Conservation (phyloP, 495 filamentous ascomycete genomes). For the Friedmanniomyces endolithicus region DNA sequence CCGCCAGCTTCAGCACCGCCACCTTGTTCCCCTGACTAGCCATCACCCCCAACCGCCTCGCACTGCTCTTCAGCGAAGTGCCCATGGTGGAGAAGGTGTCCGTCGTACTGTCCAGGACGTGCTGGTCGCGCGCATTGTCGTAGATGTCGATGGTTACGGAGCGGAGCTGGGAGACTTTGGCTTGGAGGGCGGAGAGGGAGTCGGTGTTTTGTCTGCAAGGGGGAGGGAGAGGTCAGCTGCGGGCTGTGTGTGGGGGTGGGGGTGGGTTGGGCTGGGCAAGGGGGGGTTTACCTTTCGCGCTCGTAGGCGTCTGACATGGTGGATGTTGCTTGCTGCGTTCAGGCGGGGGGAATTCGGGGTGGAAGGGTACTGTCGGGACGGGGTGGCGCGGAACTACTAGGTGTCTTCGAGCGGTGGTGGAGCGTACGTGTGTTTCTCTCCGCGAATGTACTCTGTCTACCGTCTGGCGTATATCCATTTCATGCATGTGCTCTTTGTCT, state of each 20-base stretch:
- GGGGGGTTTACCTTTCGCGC: constrained; percentile 55
- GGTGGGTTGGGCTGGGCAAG: not conserved
- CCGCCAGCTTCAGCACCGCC: constrained; percentile 77
- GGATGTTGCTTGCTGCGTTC: not conserved
- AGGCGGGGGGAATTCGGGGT: not conserved
- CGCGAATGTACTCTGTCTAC: too few species aligned
- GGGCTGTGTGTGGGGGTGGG: not conserved
- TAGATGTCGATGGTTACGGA: constrained; percentile 98
- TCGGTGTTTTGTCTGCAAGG: constrained; percentile 73
- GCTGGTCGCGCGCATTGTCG: constrained; percentile 78
- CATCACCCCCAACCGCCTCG: constrained; percentile 79
- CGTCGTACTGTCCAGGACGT: constrained; percentile 67
- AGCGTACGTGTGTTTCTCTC: too few species aligned
- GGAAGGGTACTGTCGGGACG: not conserved
- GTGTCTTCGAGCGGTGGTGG: too few species aligned
- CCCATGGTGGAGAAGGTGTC: constrained; percentile 56
- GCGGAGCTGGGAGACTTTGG: constrained; percentile 82
- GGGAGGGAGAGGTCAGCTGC: not conserved
- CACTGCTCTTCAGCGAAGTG: constrained; percentile 67
- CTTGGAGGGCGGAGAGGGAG: constrained; percentile 77
- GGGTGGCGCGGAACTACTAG: not conserved
- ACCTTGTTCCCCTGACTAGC: constrained; percentile 81
- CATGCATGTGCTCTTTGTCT: not conserved
- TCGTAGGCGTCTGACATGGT: constrained; percentile 90
- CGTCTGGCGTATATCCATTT: too few species aligned